These are phyloP conservation scores for Eucalyptus lansdowneana DNA, from an alignment of 345 rosid genomes.

Conservation along the genomic window DNA sequence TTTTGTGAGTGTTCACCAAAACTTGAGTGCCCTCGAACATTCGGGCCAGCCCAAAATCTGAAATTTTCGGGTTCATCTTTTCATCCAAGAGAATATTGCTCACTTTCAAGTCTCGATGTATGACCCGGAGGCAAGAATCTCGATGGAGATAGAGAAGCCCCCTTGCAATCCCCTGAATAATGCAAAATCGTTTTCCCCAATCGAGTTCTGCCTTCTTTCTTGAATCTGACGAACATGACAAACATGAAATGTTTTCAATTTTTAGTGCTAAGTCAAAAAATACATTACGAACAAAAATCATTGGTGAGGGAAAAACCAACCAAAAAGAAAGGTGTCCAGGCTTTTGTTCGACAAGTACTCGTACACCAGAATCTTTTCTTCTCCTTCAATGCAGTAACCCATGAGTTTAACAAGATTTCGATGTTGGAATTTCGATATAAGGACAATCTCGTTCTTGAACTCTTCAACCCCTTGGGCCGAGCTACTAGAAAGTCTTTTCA, in stretches of 20 bases:
- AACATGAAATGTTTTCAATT: neutral
- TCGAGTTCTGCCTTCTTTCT: neutral
- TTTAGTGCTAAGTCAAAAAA: neutral
- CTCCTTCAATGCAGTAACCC: too few relatives aligned
- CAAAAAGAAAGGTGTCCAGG: too few relatives aligned
- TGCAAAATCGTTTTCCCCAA: conserved; percentile 13
- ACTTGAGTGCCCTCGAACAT: neutral
- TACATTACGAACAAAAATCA: neutral
- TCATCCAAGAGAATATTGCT: conserved; percentile 17
- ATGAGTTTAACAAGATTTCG: too few relatives aligned
- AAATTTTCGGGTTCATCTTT: conserved; percentile 18
- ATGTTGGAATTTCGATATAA: too few relatives aligned
- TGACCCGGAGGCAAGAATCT: conserved; percentile 15
- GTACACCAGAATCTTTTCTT: too few relatives aligned
- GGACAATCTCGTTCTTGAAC: too few relatives aligned
- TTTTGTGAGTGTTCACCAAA: neutral
- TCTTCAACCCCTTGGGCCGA: too few relatives aligned
- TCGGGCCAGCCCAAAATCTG: conserved; percentile 25
- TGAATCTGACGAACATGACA: neutral
- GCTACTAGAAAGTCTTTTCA: too few relatives aligned
- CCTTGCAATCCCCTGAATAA: conserved; percentile 20
- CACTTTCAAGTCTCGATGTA: conserved; percentile 22
- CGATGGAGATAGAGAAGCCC: conserved; percentile 21
- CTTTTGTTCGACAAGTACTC: too few relatives aligned
- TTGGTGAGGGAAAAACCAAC: too few relatives aligned